Conservation (phyloP, 768 basidiomycete genomes). For the Boletus reticulatus region DNA sequence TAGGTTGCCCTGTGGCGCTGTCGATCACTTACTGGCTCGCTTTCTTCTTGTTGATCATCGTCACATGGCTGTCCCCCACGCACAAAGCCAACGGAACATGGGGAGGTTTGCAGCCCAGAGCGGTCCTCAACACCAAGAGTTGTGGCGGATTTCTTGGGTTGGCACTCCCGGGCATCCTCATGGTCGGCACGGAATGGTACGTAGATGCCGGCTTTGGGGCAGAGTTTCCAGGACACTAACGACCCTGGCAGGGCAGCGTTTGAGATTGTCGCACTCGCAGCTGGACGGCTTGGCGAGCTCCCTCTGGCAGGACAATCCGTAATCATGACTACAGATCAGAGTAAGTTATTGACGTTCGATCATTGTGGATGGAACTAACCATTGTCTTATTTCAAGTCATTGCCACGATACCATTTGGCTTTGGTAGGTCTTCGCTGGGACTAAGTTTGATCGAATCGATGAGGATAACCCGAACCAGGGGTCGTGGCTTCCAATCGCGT, state of each 20-base stretch:
- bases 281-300: constrained; percentile 65
- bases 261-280: constrained; percentile 77
- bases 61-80: constrained; percentile 47
- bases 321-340: constrained; percentile 80
- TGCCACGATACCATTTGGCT: constrained; percentile 74
- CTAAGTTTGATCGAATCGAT: background rate
- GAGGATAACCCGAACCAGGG: constrained; percentile 31
- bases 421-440: constrained; percentile 37
- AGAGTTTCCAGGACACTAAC: background rate
- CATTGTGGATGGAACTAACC: background rate
- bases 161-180: constrained; percentile 74
- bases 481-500: constrained; percentile 72
- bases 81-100: constrained; percentile 61
- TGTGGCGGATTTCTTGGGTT: constrained; percentile 61
- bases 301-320: constrained; percentile 74
- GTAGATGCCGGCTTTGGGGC: constrained; percentile 5
- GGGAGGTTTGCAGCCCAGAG: constrained; percentile 51
- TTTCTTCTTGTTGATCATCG: constrained; percentile 52
- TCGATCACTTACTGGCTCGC: constrained; percentile 70
- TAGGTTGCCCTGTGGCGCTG: constrained; percentile 67
- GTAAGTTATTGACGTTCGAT: constrained; percentile 31
- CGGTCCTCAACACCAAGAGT: constrained; percentile 45
- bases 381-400: constrained; percentile 43
- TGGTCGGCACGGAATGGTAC: constrained; percentile 82
- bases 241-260: constrained; percentile 62